Evolutionary conservation across 2,329 filamentous ascomycete genomes (phyloP), one percentile per base, ranked within the genome.

Genomic region (Arthrocladium fulminans): DNA sequence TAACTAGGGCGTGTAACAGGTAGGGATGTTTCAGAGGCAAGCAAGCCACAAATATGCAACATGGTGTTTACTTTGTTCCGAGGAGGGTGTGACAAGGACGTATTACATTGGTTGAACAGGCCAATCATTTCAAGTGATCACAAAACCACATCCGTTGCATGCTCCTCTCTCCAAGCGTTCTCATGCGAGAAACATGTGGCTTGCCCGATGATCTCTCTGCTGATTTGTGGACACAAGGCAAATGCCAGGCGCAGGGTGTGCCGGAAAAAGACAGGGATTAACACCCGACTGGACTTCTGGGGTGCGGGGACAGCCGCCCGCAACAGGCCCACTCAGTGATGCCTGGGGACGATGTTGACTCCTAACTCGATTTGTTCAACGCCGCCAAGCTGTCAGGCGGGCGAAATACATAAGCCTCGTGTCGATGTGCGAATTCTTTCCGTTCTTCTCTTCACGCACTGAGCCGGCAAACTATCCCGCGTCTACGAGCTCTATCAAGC

Each of bases 401-500:
- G 29, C 9, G 48, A 22, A 9, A 30, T 44, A 44, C 49, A 39
- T 47, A 45, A 44, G 34, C 34, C 35, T 37, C 17, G 38, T 41
- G 35, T 25, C 34, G 20, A 37, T 40, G 15, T 44, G 43, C 15
- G 43, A 45, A 24, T 38, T 20, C 46, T 53, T 55, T 50, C 32
- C 29, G 47, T 54, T 40, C 50, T 52, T 50, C 48, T 50, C 55
- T 52, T 55, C 49, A 57, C 55, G 55, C 55, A 56, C 50, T 43
- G 55, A 57, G 55, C 54, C 51, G 55, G 55, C 55, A 57, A 55
- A 57, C 3, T 25, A 51, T 50, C 42, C 24, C 48, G 53, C 35
- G 54, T 57, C 48, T 51, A 51, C 45, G 38, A 38, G 34, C 32
- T 41, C 45, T 48, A 48, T 35, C 30, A 50, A 52, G 49, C 52